Percentiles rank a stretch among this genome's conserved stretches.
Conservation (phyloP, 1,284 basidiomycete genomes). For the Leccinum griseonigrum region DNA sequence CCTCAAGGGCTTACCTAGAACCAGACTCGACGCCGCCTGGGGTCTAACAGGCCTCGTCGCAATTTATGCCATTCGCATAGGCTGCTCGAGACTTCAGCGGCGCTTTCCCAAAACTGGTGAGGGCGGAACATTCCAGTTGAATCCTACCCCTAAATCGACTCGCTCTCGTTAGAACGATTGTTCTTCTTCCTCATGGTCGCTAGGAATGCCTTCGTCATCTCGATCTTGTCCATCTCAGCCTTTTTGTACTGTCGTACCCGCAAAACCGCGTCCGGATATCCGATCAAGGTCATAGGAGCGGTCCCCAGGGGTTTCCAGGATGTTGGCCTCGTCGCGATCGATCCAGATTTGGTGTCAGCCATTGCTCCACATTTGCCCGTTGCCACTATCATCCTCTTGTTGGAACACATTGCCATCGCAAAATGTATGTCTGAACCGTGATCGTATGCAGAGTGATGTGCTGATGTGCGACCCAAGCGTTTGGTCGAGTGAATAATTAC, state of each 20-base stretch:
- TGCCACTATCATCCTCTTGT: constrained; percentile 89
- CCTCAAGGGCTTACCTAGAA: constrained; percentile 75
- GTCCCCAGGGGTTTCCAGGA: constrained; percentile 86
- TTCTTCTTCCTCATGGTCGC: constrained; percentile 87
- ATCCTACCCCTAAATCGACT: not conserved
- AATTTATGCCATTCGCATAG: constrained; percentile 76
- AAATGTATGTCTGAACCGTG: constrained; percentile 54
- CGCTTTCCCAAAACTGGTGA: constrained; percentile 68
- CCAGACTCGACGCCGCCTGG: constrained; percentile 85
- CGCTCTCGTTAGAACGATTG: constrained; percentile 48
- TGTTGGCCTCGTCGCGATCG: constrained; percentile 72
- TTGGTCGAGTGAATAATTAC: constrained; percentile 59
- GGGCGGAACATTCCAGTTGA: constrained; percentile 13
- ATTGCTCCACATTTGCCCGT: constrained; percentile 83
- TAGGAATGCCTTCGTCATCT: constrained; percentile 85
- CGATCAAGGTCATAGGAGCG: constrained; percentile 81
- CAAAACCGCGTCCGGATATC: constrained; percentile 59
- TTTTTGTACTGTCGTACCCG: constrained; percentile 79
- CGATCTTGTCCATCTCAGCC: constrained; percentile 81
- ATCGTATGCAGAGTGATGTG: not conserved
- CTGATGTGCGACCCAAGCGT: constrained; percentile 53
- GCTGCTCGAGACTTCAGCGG: constrained; percentile 56
- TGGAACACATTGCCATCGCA: constrained; percentile 97
- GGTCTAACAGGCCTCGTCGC: constrained; percentile 76
- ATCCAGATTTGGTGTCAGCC: constrained; percentile 60